Base-by-base conservation (phyloP, 805 yeast genomes). In the Ogataea salicorniae region DNA sequence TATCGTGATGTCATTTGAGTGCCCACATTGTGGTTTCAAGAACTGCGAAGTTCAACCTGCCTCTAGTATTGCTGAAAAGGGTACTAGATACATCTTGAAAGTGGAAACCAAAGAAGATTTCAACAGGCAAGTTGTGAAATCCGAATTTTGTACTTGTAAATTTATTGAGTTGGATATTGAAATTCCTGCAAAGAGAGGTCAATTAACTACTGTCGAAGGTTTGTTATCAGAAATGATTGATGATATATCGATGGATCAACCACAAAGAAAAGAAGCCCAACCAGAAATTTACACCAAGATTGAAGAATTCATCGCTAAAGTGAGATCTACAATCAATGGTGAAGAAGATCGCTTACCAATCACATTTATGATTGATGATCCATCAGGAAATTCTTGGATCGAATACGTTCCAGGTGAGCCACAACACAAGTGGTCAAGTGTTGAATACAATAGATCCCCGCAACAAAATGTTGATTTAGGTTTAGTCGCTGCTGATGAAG, bases 21-120 rank as follows among this genome's bases (percentile, higher is more conserved):
- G 99, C 68, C 92, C 94, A 26, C 97, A 91, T 67, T 94, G 99
- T 73, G 87, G 88, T 0, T 81, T 88, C 63, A 87, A 84, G 64
- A 92, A 89, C 74, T 80, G 88, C 37, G 99, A 94, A 69, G 79
- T 94, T 56, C 99, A 94, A 72, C 86, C 97, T n/a, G 99, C 99
- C 6, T 83, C 94, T 5, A 80, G 80, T 47, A 89, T 94, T 53
- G 95, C 92, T 59, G 92, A 85, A 58, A 87, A 87, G 68, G 99
- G 99, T 34, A 68, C 84, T 20, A 79, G 81, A 59, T 87, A 86
- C 65, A 71, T 77, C 26, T 70, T 91, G 52, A 81, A 81, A 62
- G 68, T 92, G 41, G 95, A 87, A 63, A 60, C 61, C 15, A 74
- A 76, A 52, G 76, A 76, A 37, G 98, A 94, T 63, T 81, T 92